Conservation (phyloP, 768 basidiomycete genomes). For the Tricholomella constricta region DNA sequence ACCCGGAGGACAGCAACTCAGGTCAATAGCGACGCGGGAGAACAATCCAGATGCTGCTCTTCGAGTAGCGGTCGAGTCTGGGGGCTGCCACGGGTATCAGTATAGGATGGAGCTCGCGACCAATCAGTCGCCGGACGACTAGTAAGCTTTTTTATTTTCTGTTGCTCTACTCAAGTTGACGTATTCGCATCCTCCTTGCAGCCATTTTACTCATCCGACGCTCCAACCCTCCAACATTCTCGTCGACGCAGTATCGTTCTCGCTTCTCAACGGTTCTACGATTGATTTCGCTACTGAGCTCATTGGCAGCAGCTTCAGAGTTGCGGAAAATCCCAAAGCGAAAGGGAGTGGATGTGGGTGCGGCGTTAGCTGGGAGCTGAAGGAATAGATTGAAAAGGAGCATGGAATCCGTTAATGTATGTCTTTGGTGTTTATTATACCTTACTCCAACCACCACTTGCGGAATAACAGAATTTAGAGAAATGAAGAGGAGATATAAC, state of each 20-base stretch:
- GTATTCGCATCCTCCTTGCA: slow-evolving; percentile 26
- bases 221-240: slow-evolving; percentile 75
- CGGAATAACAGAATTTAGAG: neutral
- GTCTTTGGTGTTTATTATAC: slow-evolving; percentile 1
- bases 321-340: slow-evolving; percentile 86
- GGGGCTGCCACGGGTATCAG: slow-evolving; percentile 97
- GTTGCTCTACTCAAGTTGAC: neutral
- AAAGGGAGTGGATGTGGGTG: slow-evolving; percentile 92
- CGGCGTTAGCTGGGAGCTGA: slow-evolving; percentile 94
- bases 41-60: slow-evolving; percentile 67
- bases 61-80: slow-evolving; percentile 85
- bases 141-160: slow-evolving; percentile 54
- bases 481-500: neutral
- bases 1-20: slow-evolving; percentile 65
- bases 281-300: slow-evolving; percentile 93
- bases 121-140: slow-evolving; percentile 70
- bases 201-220: slow-evolving; percentile 72
- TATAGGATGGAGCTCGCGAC: slow-evolving; percentile 87
- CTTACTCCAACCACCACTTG: neutral
- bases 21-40: slow-evolving; percentile 65
- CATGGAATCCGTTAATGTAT: neutral
- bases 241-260: slow-evolving; percentile 84
- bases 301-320: slow-evolving; percentile 88
- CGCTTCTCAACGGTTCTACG: slow-evolving; percentile 83
- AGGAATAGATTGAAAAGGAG: slow-evolving; percentile 34